These are phyloP conservation scores for Phyllosticta ampelicida DNA, from an alignment of 2,329 filamentous ascomycete genomes.

Conservation along the genomic window DNA sequence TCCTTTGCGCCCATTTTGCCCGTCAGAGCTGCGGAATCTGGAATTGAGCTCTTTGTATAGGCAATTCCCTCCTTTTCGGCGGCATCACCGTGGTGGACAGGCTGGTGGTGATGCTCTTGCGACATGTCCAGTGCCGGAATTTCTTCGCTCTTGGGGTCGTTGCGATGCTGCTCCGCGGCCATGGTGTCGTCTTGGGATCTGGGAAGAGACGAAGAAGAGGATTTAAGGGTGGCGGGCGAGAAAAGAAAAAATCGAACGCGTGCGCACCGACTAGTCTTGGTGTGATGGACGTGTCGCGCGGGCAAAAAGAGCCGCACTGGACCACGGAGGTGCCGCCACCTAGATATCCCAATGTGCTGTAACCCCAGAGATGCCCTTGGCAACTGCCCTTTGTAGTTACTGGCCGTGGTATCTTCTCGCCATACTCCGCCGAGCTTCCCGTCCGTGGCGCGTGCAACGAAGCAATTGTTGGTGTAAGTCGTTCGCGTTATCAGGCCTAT, in stretches of 20 bases:
- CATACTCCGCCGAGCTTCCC: not conserved
- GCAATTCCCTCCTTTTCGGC: constrained; percentile 18
- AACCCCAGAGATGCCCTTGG: constrained; percentile 1
- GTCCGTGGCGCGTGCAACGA: not conserved
- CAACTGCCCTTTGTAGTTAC: constrained; percentile 7
- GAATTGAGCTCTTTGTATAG: constrained; percentile 28
- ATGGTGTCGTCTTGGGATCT: not conserved
- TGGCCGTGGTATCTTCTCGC: constrained; percentile 4
- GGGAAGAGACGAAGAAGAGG: not conserved
- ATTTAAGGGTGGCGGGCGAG: not conserved
- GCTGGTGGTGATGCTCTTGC: constrained; percentile 28
- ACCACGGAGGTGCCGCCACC: constrained; percentile 1
- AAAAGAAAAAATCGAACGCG: not conserved
- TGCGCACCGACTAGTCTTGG: not conserved
- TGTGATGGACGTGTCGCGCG: constrained; percentile 2
- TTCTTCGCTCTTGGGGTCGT: constrained; percentile 21
- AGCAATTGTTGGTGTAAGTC: not conserved
- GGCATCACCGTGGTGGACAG: constrained; percentile 27
- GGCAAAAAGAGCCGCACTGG: not conserved
- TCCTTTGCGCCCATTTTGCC: constrained; percentile 25
- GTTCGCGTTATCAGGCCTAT: not conserved
- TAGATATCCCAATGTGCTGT: constrained; percentile 6
- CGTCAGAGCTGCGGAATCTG: constrained; percentile 22
- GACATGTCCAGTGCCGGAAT: constrained; percentile 29
- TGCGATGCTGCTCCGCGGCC: constrained; percentile 19